Evolutionary conservation across 345 rosid genomes (phyloP).

Genomic region (Lagerstroemia speciosa): DNA sequence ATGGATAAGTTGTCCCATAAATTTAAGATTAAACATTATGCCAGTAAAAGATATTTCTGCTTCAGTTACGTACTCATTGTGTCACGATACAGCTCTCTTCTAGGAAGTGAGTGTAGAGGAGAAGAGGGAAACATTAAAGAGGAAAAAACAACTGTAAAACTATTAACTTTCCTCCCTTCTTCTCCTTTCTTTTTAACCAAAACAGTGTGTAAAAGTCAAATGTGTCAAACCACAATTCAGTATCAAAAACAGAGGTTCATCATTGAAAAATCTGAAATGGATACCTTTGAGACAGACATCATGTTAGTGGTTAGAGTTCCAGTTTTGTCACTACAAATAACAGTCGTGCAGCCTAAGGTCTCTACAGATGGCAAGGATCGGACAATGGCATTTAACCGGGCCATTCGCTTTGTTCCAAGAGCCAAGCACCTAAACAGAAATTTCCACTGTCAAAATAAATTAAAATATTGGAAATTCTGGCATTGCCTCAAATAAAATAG

Average conservation of each 20-base stretch:
- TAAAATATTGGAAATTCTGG: background rate
- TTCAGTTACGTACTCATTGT: background rate
- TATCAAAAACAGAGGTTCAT: background rate
- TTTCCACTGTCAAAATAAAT: background rate
- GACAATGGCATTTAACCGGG: constrained; percentile 95
- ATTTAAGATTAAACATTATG: background rate
- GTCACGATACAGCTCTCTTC: background rate
- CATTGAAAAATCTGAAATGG: constrained; percentile 5
- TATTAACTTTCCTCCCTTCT: background rate
- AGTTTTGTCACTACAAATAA: constrained; percentile 97
- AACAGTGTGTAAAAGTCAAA: background rate
- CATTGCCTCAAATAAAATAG: background rate
- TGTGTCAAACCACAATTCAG: background rate
- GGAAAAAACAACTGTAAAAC: background rate
- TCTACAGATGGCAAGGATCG: constrained; percentile 98
- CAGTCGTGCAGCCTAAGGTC: constrained; percentile 97
- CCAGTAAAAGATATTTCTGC: background rate
- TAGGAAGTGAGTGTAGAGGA: background rate
- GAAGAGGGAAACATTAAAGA: background rate
- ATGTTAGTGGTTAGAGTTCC: constrained; percentile 97
- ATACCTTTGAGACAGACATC: constrained; percentile 98
- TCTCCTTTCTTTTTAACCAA: background rate
- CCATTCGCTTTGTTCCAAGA: constrained; percentile 98
- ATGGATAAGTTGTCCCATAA: background rate
- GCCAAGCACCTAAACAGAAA: constrained; percentile 77